These are phyloP conservation scores for Fusarium napiforme DNA, from an alignment of 2,329 filamentous ascomycete genomes.

Conservation along the genomic window DNA sequence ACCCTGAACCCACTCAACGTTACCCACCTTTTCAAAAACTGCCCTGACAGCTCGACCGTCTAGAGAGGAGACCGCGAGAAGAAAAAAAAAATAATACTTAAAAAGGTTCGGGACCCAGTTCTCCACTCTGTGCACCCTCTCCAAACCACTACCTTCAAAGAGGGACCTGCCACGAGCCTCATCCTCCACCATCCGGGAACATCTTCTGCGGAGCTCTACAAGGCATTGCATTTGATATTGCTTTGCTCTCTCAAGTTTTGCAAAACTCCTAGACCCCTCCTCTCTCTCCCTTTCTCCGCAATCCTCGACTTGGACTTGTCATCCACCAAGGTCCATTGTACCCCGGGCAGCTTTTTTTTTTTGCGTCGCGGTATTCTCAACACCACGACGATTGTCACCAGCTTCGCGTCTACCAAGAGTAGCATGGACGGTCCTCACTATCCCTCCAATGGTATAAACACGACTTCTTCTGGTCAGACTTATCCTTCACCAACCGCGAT, in stretches of 20 bases:
- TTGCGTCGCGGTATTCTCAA: constrained; percentile 42
- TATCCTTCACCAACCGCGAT: constrained; percentile 64
- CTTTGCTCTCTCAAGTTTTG: constrained; percentile 37
- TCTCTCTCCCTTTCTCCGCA: constrained; percentile 31
- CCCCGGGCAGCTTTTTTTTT: constrained; percentile 23
- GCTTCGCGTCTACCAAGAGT: constrained; percentile 50
- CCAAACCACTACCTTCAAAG: constrained; percentile 57
- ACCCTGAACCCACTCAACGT: constrained; percentile 41
- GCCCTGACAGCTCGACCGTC: constrained; percentile 45
- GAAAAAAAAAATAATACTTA: constrained; percentile 49
- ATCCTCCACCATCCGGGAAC: constrained; percentile 53
- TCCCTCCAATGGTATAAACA: constrained; percentile 67
- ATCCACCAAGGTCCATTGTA: constrained; percentile 39
- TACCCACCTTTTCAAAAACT: constrained; percentile 46
- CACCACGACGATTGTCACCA: constrained; percentile 40
- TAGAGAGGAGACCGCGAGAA: constrained; percentile 27
- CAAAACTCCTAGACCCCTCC: constrained; percentile 27
- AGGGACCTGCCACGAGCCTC: constrained; percentile 54
- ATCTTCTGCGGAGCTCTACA: constrained; percentile 46
- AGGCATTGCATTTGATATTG: constrained; percentile 43
- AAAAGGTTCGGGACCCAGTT: constrained; percentile 58
- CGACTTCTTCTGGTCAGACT: constrained; percentile 59
- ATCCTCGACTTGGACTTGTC: constrained; percentile 43
- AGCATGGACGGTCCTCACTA: constrained; percentile 67
- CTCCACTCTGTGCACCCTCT: constrained; percentile 59